Percentiles rank a stretch among this genome's conserved stretches.
Evolutionary conservation across 1,139 yeast genomes (phyloP).

Genomic region (Blastobotrys ciferrii): DNA sequence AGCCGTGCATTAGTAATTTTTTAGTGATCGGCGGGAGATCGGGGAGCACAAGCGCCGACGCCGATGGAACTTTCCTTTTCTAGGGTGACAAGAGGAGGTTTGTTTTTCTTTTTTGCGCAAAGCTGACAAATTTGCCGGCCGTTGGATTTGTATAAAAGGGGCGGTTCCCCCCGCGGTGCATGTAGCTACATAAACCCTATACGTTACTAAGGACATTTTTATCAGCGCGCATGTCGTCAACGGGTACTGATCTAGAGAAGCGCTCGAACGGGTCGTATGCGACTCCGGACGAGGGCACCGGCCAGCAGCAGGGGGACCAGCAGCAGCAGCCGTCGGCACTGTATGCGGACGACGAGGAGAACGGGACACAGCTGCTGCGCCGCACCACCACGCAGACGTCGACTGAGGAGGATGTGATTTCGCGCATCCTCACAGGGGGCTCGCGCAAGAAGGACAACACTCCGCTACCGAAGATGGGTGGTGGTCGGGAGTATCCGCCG

Average conservation of each 20-base stretch:
- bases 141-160: neutral
- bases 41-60: neutral
- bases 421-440: constrained; percentile 13
- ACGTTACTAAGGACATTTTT: neutral
- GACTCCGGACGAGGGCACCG: neutral
- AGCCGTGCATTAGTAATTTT: too few relatives aligned
- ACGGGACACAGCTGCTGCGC: constrained; percentile 1
- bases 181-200: too few relatives aligned
- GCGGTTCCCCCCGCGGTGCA: neutral
- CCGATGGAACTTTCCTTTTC: neutral
- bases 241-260: neutral
- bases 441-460: constrained; percentile 11
- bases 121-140: neutral
- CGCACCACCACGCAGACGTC: constrained; percentile 4
- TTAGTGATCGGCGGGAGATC: too few relatives aligned
- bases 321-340: constrained; percentile 7
- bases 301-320: neutral
- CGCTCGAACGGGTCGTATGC: neutral
- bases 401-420: constrained; percentile 10
- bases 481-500: constrained; percentile 50
- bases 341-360: constrained; percentile 8
- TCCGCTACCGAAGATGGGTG: constrained; percentile 38
- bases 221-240: neutral
- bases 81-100: neutral
- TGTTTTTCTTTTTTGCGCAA: neutral